Evolutionary conservation across 208 protist genomes (phyloP).

Genomic region (Trypanosoma congolense): DNA sequence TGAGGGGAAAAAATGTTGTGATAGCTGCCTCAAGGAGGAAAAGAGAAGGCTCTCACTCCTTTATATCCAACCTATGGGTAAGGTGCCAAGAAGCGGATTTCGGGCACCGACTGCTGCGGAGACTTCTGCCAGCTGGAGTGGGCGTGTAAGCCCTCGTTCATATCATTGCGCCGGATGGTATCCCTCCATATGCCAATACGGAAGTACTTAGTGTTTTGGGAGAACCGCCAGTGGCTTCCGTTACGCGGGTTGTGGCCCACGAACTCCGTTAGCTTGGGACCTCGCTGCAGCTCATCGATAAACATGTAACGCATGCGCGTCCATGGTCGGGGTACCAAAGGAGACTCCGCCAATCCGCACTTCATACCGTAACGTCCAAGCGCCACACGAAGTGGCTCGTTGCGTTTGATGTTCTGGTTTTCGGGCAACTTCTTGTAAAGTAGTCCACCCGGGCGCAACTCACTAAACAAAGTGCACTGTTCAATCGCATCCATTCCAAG

Average conservation of each 20-base stretch:
- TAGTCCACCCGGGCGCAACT: conserved; percentile 79
- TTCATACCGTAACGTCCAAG: conserved; percentile 77
- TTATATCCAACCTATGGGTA: conserved; percentile 37
- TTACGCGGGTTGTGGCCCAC: conserved; percentile 86
- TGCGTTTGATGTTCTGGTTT: conserved; percentile 27
- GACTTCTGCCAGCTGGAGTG: conserved; percentile 90
- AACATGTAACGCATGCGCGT: conserved; percentile 87
- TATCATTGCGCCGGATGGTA: conserved; percentile 82
- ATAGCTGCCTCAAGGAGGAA: no score
- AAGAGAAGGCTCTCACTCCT: no score
- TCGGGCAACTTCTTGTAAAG: conserved; percentile 63
- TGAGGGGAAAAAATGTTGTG: not conserved
- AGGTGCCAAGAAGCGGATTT: conserved; percentile 73
- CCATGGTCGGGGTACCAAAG: conserved; percentile 78
- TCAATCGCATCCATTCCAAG: conserved; percentile 84
- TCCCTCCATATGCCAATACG: conserved; percentile 81
- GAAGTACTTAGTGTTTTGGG: conserved; percentile 85
- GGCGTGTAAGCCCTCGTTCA: conserved; percentile 81
- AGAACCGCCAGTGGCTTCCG: conserved; percentile 84
- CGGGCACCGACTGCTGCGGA: conserved; percentile 84
- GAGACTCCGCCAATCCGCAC: conserved; percentile 74
- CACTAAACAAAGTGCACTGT: conserved; percentile 77
- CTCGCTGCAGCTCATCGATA: conserved; percentile 87
- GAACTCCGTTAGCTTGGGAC: conserved; percentile 80
- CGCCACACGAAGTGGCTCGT: conserved; percentile 53